Evolutionary conservation across 257 asterid species (phyloP).

Genomic region (Salvia rosmarinus): DNA sequence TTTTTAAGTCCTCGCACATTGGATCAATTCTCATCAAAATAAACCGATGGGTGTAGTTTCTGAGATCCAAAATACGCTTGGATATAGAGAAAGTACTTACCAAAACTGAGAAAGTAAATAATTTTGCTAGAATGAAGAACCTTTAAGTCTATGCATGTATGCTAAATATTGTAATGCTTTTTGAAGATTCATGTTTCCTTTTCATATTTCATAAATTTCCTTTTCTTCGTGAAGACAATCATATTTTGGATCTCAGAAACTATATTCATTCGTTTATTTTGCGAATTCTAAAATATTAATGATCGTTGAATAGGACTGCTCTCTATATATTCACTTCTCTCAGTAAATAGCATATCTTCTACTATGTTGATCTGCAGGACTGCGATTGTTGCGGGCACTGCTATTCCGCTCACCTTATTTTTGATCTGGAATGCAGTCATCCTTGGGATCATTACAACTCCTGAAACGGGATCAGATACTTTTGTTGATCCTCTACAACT

Average conservation of each 20-base stretch:
- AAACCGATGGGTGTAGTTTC: neutral
- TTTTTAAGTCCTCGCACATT: neutral
- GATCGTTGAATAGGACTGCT: neutral
- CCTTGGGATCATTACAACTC: slow-evolving; percentile 68
- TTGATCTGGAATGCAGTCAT: slow-evolving; percentile 92
- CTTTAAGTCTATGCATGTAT: neutral
- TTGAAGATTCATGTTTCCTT: too few species aligned
- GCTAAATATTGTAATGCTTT: neutral
- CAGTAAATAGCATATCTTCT: neutral
- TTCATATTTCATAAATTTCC: too few species aligned
- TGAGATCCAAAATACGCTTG: too few species aligned
- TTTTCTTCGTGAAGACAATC: too few species aligned
- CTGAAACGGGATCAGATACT: slow-evolving; percentile 47
- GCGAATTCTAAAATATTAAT: neutral
- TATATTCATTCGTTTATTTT: neutral
- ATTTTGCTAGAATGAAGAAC: neutral
- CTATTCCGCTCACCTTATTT: slow-evolving; percentile 81
- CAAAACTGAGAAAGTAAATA: neutral
- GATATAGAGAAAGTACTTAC: too few species aligned
- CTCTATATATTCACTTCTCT: slow-evolving; percentile 5
- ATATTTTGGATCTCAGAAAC: too few species aligned
- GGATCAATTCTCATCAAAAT: neutral
- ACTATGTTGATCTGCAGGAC: slow-evolving; percentile 58
- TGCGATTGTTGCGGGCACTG: slow-evolving; percentile 79
- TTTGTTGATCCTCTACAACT: slow-evolving; percentile 67